Percentiles rank a stretch among this genome's conserved stretches.
Conservation (phyloP, 345 rosid genomes). For the Melaleuca alternifolia region DNA sequence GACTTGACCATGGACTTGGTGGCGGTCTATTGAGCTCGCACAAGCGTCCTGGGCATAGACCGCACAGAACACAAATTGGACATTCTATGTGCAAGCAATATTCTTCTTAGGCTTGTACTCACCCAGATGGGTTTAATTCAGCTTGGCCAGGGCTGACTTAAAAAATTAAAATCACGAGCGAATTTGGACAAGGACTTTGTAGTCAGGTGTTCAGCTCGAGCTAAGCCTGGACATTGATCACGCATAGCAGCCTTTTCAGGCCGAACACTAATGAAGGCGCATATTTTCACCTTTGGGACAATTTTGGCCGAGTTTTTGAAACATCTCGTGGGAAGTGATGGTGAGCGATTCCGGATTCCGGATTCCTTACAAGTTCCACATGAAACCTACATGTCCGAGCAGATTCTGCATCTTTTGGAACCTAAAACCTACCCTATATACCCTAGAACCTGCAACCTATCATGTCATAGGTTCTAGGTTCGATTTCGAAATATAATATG, state of each 20-base stretch:
- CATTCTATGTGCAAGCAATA: neutral
- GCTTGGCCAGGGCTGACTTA: neutral
- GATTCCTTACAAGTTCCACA: too few relatives aligned
- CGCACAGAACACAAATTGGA: neutral
- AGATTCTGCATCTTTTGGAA: too few relatives aligned
- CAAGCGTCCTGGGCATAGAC: too few relatives aligned
- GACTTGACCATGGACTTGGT: neutral
- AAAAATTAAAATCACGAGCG: neutral
- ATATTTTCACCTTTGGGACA: neutral
- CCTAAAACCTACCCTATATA: too few relatives aligned
- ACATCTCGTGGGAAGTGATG: neutral
- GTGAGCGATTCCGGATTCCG: too few relatives aligned
- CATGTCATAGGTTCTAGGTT: too few relatives aligned
- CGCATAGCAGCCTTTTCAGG: neutral
- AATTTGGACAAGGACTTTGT: neutral
- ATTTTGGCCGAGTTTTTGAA: neutral
- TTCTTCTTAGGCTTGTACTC: neutral
- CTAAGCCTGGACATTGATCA: neutral
- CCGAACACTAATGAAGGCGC: neutral
- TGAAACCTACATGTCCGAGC: too few relatives aligned
- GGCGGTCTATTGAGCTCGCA: neutral
- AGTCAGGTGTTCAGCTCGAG: neutral
- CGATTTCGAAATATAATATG: too few relatives aligned
- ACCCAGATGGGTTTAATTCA: neutral
- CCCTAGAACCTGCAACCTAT: too few relatives aligned